Evolutionary conservation across 163 green algal species (phyloP), one percentile per base, ranked within the genome.

Genomic region (Botryococcus braunii): DNA sequence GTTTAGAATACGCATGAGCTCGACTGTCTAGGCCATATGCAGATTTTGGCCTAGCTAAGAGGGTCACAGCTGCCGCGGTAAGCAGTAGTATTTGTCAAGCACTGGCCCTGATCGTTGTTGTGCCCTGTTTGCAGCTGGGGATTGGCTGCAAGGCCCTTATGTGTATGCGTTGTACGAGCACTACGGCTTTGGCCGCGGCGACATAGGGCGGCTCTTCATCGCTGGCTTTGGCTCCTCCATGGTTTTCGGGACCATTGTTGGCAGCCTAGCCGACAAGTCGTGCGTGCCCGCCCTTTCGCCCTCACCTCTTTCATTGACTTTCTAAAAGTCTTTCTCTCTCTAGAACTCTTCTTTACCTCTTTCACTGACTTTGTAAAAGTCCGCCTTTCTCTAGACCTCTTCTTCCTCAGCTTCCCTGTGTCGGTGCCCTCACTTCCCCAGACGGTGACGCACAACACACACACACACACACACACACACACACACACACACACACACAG

Each of bases 141-240:
- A 97, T 68, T 97, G 91, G 91, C 78, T 97, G 40, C 91, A 97
- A 65, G 91, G 91, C 3, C 91, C 91, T 0, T 95, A 96, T 70
- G 87, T 97, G 8, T 97, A 97, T 59, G 85, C 86, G 0, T 79
- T 97, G 62, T 97, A 97, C 50, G 76, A 95, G 67, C 76, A 91
- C 68, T 95, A 96, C 52, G 85, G 87, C 40, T 96, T 92, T 66
- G 73, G 76, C 37, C 74, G 86, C 21, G 77, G 83, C 29, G 84
- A 94, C 66, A 97, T 97, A 39, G 91, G 91, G 9, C 79, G 82
- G 7, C 83, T 97, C 0, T 97, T 97, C 79, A 94, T 96, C 49
- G 89, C 89, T 32, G 90, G 90, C 32, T 97, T 97, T 77, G 91
- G 86, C 11, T 92, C 85, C 0, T 93, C 85, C 36, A 90, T 95